Percentiles rank a stretch among this genome's conserved stretches.
Evolutionary conservation across 108 stramenopile genomes (phyloP).

Genomic region (Phaeodactylum tricornutum): DNA sequence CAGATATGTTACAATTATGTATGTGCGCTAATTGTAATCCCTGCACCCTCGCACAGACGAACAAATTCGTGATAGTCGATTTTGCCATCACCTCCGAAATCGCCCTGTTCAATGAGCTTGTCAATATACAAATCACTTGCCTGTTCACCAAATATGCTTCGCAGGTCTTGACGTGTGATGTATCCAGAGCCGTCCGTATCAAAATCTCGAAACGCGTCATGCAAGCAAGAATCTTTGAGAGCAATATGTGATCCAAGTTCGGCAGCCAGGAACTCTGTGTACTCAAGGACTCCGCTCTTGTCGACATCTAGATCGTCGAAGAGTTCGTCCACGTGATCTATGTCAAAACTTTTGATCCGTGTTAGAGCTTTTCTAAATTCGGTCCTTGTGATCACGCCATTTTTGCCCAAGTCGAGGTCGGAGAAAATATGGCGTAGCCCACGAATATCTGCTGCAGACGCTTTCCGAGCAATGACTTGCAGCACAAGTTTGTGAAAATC

Average conservation of each 20-base stretch:
- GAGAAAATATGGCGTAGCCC: background rate
- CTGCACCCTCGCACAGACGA: too few species aligned
- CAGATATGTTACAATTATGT: too few species aligned
- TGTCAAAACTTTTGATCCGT: slow-evolving; percentile 34
- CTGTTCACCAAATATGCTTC: slow-evolving; percentile 45
- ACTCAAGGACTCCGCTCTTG: slow-evolving; percentile 47
- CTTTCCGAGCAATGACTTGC: slow-evolving; percentile 58
- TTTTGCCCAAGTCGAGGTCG: slow-evolving; percentile 41
- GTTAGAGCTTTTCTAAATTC: slow-evolving; percentile 35
- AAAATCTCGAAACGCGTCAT: slow-evolving; percentile 84
- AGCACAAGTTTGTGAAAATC: slow-evolving; percentile 37
- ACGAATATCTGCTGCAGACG: slow-evolving; percentile 29
- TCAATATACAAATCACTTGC: slow-evolving; percentile 37
- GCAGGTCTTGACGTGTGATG: slow-evolving; percentile 45
- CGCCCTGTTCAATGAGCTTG: slow-evolving; percentile 87
- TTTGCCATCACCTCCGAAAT: slow-evolving; percentile 51
- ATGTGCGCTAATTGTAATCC: too few species aligned
- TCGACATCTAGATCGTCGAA: background rate
- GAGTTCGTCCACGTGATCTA: slow-evolving; percentile 6
- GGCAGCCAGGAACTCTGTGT: slow-evolving; percentile 89
- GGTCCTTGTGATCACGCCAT: slow-evolving; percentile 34
- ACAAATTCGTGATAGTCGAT: background rate
- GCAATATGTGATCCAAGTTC: slow-evolving; percentile 68
- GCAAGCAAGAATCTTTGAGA: slow-evolving; percentile 56
- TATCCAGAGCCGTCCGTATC: slow-evolving; percentile 79